phyloP scores from a whole-genome alignment of 768 basidiomycete genomes.

The Trametes maxima region DNA sequence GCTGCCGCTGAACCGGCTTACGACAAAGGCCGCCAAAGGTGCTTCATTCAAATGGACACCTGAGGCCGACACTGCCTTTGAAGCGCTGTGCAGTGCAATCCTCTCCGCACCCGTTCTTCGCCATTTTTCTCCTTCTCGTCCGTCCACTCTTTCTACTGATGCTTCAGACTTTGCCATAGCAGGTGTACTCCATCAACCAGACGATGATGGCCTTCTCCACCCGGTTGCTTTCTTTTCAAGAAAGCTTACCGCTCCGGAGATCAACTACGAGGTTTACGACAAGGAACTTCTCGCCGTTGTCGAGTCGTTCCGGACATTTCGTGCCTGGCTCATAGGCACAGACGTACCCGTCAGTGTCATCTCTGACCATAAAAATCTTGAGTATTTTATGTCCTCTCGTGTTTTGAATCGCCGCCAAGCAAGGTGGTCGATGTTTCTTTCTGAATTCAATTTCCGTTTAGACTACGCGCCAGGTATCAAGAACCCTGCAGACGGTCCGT shows the following conservation, averaged over 20 bases:
- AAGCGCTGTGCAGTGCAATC: conserved; percentile 32
- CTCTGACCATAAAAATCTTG: conserved; percentile 39
- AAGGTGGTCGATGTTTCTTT: conserved; percentile 14
- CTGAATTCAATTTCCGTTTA: conserved; percentile 37
- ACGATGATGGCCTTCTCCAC: conserved; percentile 28
- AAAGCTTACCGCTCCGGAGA: conserved; percentile 23
- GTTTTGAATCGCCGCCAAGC: conserved; percentile 46
- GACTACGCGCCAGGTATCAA: conserved; percentile 36
- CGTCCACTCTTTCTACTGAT: conserved; percentile 27
- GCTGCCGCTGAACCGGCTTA: conserved; percentile 23
- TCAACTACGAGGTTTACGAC: conserved; percentile 50
- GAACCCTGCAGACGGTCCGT: conserved; percentile 26
- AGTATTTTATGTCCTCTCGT: conserved; percentile 44
- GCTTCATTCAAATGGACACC: conserved; percentile 23
- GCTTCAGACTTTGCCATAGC: conserved; percentile 27
- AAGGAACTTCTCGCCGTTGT: conserved; percentile 53
- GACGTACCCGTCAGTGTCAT: conserved; percentile 26
- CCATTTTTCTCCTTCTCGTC: conserved; percentile 23
- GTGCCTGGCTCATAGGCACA: conserved; percentile 33
- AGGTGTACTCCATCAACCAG: conserved; percentile 21
- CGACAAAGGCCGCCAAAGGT: conserved; percentile 26
- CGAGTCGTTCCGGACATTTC: conserved; percentile 37
- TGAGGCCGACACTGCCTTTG: conserved; percentile 29
- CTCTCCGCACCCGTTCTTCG: conserved; percentile 24
- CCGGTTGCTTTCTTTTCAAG: conserved; percentile 45